Evolutionary conservation across 2,329 filamentous ascomycete species (phyloP), one percentile per base, ranked within the genome.

Genomic region (Alternaria gaisen): DNA sequence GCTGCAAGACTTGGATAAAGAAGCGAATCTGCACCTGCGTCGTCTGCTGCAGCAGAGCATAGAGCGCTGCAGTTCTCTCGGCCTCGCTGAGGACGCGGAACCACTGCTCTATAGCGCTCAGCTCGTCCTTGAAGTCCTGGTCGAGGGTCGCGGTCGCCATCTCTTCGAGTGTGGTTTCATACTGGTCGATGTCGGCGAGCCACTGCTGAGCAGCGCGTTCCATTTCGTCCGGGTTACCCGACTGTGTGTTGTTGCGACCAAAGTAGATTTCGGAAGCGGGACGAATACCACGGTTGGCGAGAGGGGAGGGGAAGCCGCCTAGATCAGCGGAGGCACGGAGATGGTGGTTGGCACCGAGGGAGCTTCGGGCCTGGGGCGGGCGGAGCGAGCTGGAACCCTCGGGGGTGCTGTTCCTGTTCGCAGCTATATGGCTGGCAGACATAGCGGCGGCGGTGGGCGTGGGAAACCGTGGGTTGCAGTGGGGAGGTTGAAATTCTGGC

Each of bases 41-140:
- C 6, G 95, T 98, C 85, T 99, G 95, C 83, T 99, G 95, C 61
- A 99, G 85, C 71, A 99, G 84, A 63, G 95, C 94, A 79, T 99
- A 99, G 60, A 98, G 83, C 50, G 95, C 95, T 64, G 95, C 95
- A 20, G 95, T 99, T 65, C 95, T 88, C 82, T 99, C 95, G 28
- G 95, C 94, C 82, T 98, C 95, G 76, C 94, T 98, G 67, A 99
- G 84, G 55, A 99, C 95, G 64, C 94, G 91, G 81, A 99, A 99
- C 95, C 95, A 99, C 84, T 99, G 95, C 82, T 99, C 95, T 76
- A 99, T 99, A 70, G 95, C 95, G 77, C 93, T 97, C 63, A 99
- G 87, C 81, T 99, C 95, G 80, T 98, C 95, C 83, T 99, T 99
- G 85, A 99, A 99, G 77, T 99, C 95, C 83, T 99, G 95, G 77